These are phyloP conservation scores for Madurella mycetomatis DNA, from an alignment of 2,329 filamentous ascomycete genomes.

Conservation along the genomic window DNA sequence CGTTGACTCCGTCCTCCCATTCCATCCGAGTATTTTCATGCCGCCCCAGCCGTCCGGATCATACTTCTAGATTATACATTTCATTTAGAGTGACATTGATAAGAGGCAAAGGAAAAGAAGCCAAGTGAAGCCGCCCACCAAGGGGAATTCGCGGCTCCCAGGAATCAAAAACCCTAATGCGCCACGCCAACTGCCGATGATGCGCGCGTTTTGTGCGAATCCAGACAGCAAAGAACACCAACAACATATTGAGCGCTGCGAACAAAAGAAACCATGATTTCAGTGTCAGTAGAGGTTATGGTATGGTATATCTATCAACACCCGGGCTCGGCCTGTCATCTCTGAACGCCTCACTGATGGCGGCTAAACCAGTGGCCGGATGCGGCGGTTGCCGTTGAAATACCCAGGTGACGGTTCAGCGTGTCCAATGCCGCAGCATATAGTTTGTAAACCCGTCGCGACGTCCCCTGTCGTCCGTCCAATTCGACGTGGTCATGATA, in stretches of 20 bases:
- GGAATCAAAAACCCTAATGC: neutral
- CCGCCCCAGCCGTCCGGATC: neutral
- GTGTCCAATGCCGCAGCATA: too few relatives aligned
- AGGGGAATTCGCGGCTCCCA: neutral
- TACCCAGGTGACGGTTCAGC: too few relatives aligned
- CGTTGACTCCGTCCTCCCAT: neutral
- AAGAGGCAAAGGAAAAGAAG: constrained; percentile 3
- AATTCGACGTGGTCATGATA: too few relatives aligned
- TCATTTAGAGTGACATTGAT: constrained; percentile 28
- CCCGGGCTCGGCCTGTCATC: too few relatives aligned
- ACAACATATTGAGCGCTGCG: neutral
- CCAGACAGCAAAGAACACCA: neutral
- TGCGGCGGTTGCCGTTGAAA: too few relatives aligned
- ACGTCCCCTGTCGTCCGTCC: too few relatives aligned
- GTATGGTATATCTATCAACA: neutral
- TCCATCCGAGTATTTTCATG: neutral
- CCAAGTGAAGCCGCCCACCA: neutral
- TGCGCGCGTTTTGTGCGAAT: neutral
- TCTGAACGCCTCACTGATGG: too few relatives aligned
- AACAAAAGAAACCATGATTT: neutral
- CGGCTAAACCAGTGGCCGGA: too few relatives aligned
- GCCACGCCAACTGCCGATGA: neutral
- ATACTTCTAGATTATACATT: constrained; percentile 33
- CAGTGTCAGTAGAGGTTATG: neutral
- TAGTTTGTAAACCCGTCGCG: too few relatives aligned